Evolutionary conservation across 192 early-diverging fungal species (phyloP), one percentile per base, ranked within the genome.

Genomic region (Rhizophagus sp.): DNA sequence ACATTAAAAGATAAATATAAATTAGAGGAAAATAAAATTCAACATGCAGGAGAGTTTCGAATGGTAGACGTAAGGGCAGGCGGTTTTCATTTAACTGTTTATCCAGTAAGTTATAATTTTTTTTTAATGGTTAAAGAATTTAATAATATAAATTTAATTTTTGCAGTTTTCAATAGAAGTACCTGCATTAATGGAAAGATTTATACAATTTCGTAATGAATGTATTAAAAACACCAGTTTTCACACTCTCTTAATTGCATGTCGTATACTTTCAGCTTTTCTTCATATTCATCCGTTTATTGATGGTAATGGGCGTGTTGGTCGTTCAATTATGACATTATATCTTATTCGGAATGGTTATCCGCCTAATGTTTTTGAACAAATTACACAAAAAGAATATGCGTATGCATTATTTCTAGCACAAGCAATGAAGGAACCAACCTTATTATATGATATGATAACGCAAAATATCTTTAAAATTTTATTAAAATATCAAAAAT

Each of bases 261-360:
- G 61, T 65, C 75, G 36, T 30, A 7, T 76, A 63, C 62, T 64
- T 76, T 61, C 15, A 65, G 64, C 75, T 25, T 76, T 76, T 34
- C 52, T 62, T 76, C 62, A 62, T 64, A 10, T 76, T 76, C 75
- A 76, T 76, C 75, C 62, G 64, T 76, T 76, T 65, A n/a, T 39
- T 36, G 62, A 25, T 36, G 34, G 34, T 4, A 36, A 36, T 36
- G 34, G 34, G 34, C 75, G 0, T 76, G 61, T 76, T 62, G 75
- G 75, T 11, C 36, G 36, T 66, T 76, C 61, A 62, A 63, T 76
- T 63, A 76, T 76, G 62, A 36, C 39, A 63, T 44, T 30, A 30
- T 64, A 62, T 76, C 75, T 76, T 24, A 52, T 65, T 19, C 24
- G 34, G 10, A 41, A 66, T 77, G 75, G 62, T 22, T 47, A 39